Percentiles rank a stretch among this genome's conserved stretches.
Conservation (phyloP, 805 yeast species). For the Jamesozyma spencerorum region DNA sequence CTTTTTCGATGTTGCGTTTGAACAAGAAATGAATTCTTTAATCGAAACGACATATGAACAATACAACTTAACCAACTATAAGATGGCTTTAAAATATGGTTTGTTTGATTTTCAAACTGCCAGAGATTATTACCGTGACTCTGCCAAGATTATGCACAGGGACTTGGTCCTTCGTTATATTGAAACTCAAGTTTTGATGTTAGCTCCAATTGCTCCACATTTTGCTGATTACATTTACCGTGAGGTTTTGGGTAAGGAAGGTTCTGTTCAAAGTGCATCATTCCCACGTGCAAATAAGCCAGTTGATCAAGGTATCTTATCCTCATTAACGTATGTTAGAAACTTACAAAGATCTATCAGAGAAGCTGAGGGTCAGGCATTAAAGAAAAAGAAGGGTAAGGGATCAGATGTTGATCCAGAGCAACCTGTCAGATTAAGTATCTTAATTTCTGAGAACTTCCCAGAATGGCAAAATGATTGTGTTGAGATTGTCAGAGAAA, state of each 20-base stretch:
- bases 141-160: conserved; percentile 60
- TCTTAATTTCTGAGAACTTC: conserved; percentile 72
- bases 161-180: conserved; percentile 76
- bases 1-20: conserved; percentile 84
- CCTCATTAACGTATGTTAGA: conserved; percentile 74
- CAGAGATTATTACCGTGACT: conserved; percentile 92
- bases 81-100: conserved; percentile 82
- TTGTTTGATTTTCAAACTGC: conserved; percentile 90
- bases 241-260: conserved; percentile 61
- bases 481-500: conserved; percentile 67
- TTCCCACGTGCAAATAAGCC: conserved; percentile 77
- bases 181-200: conserved; percentile 72
- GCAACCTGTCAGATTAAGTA: conserved; percentile 62
- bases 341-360: conserved; percentile 72
- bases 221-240: conserved; percentile 84
- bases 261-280: conserved; percentile 59
- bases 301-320: conserved; percentile 49
- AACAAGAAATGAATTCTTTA: conserved; percentile 82
- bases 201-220: conserved; percentile 94
- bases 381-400: conserved; percentile 83
- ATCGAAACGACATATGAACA: conserved; percentile 64
- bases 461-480: conserved; percentile 88
- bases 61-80: conserved; percentile 67
- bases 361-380: conserved; percentile 80
- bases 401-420: conserved; percentile 63